Conservation (phyloP, 306 rosid genomes). For the Castanopsis chinensis region DNA sequence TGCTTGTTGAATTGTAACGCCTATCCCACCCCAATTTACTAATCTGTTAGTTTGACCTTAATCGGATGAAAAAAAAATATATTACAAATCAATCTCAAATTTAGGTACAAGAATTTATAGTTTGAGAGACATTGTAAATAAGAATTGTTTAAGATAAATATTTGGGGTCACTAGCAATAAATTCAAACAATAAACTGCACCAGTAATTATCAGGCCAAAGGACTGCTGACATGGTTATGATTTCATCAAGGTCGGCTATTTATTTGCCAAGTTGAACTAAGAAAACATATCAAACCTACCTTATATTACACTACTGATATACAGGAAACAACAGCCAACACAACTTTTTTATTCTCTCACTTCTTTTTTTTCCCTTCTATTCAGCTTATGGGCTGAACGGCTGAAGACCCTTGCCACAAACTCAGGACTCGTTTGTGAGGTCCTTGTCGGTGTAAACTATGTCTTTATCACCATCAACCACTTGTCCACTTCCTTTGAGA, state of each 20-base stretch:
- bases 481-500: conserved; percentile 86
- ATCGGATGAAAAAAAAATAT: too few relatives aligned
- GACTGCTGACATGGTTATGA: too few relatives aligned
- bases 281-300: background rate
- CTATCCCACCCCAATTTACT: too few relatives aligned
- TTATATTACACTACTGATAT: background rate
- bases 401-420: background rate
- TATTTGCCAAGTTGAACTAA: background rate
- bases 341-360: background rate
- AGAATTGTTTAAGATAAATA: background rate
- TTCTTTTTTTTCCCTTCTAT: background rate
- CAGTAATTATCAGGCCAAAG: background rate
- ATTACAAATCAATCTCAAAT: too few relatives aligned
- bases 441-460: conserved; percentile 68
- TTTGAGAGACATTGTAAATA: too few relatives aligned
- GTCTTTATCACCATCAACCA: conserved; percentile 78
- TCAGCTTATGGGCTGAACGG: conserved; percentile 2
- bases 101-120: too few relatives aligned
- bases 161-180: background rate
- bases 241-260: background rate
- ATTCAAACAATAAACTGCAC: background rate
- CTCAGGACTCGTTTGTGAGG: conserved; percentile 46
- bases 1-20: too few relatives aligned
- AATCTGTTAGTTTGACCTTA: too few relatives aligned
- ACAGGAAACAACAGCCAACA: background rate